phyloP scores from a whole-genome alignment of 2,329 filamentous ascomycete species.

The Phyllosticta paracitricarpa region DNA sequence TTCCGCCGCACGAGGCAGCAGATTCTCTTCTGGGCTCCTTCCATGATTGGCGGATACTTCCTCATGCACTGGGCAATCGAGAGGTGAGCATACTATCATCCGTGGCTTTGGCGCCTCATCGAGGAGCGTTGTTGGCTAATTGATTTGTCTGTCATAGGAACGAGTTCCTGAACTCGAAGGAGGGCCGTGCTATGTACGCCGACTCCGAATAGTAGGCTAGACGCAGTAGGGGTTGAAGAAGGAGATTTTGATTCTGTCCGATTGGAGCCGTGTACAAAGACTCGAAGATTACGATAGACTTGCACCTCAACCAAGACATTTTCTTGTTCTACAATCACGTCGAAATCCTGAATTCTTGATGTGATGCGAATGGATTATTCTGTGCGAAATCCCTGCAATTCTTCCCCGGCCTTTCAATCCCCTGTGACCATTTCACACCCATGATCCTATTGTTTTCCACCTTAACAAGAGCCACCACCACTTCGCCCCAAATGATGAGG shows the following conservation, averaged over 20 bases:
- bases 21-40: constrained; percentile 80
- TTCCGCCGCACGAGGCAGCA: constrained; percentile 79
- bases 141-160: constrained; percentile 43
- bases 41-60: constrained; percentile 69
- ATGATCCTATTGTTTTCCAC: no score
- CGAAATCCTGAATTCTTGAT: no score
- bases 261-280: background rate
- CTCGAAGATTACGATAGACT: background rate
- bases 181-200: constrained; percentile 48
- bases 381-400: no score
- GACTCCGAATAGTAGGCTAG: constrained; percentile 23
- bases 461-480: no score
- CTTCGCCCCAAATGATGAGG: no score
- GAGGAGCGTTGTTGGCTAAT: background rate
- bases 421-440: no score
- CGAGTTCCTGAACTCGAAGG: constrained; percentile 73
- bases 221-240: background rate
- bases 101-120: background rate
- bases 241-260: background rate
- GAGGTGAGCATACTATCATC: constrained; percentile 50
- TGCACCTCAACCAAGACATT: background rate
- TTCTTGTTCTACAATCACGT: no score
- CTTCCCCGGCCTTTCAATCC: no score
- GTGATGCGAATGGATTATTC: no score
- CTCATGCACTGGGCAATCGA: constrained; percentile 85